Base-by-base conservation (phyloP, 2,329 filamentous ascomycete species). In the Alternaria conjuncta region DNA sequence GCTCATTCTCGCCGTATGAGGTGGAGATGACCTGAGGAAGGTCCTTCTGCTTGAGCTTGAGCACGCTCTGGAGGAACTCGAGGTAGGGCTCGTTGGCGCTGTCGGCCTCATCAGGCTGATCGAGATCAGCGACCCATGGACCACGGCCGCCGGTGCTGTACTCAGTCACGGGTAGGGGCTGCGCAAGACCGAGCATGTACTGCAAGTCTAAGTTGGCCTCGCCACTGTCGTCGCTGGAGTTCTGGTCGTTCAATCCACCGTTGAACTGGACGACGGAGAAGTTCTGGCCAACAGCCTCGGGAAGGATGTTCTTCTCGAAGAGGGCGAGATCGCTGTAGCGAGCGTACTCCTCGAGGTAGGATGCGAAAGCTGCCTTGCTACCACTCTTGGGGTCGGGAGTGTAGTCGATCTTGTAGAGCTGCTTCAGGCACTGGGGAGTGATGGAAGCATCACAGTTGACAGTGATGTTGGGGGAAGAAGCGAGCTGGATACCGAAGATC, bases 71-170 rank as follows among this genome's bases (percentile, higher is more conserved):
- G 12, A 91, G 80, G 79, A 86, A 91, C 15, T 84, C 84, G 2
- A 91, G 81, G 75, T 91, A 92, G 0, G 89, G 89, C 80, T 92
- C 90, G 74, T 92, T 92, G 70, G 82, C 83, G 72, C 87, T 84
- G 26, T 69, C 80, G 6, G 67, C 60, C 49, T 67, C 61, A 26
- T 71, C 62, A 21, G 83, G 75, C 67, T 80, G 78, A 74, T 71
- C 82, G n/a, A 82, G 73, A 50, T 86, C 82, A 6, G 86, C 81
- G 13, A 83, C 78, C 71, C 84, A 85, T 2, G 84, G 85, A 49
- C 82, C 87, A 20, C 80, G 82, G 11, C 89, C 89, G 23, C 82
- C 88, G 2, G 86, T 88, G 69, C 84, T 86, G 77, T 87, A 91
- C 62, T 86, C 86, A 5, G 81, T 84, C 28, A 88, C 81, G 3